These are phyloP conservation scores for Ceratocystis ficicola DNA, from an alignment of 2,329 filamentous ascomycete genomes.

Conservation along the genomic window DNA sequence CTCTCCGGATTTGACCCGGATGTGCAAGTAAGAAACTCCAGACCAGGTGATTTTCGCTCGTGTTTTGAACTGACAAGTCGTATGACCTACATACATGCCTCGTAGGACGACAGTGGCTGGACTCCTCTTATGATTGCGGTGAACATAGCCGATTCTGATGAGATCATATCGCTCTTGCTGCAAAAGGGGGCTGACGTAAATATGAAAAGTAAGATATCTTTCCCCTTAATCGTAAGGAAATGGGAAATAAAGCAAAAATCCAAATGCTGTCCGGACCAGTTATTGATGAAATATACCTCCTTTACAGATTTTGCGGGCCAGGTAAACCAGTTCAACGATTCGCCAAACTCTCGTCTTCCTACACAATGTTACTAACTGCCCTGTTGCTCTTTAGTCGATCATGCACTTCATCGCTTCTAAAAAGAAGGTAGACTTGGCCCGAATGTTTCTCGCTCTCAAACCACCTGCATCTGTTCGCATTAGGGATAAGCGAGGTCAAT, in stretches of 20 bases:
- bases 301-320: constrained; percentile 51
- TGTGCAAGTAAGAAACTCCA: constrained; percentile 45
- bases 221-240: no score
- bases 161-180: constrained; percentile 55
- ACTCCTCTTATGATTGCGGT: constrained; percentile 74
- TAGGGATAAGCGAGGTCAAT: constrained; percentile 77
- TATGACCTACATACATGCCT: neutral
- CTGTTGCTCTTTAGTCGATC: constrained; percentile 48
- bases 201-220: constrained; percentile 47
- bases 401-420: constrained; percentile 91
- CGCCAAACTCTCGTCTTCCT: neutral
- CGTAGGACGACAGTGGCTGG: constrained; percentile 65
- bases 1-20: constrained; percentile 70
- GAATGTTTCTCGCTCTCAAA: constrained; percentile 60
- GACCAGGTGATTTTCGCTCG: neutral
- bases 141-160: constrained; percentile 59
- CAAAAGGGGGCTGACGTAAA: constrained; percentile 60
- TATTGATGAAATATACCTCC: constrained; percentile 22
- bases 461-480: constrained; percentile 61
- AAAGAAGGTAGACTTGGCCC: constrained; percentile 68
- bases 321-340: constrained; percentile 29
- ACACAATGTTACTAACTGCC: neutral
- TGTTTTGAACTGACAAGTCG: neutral
- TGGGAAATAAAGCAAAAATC: no score
- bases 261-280: neutral